Percentiles rank a stretch among this genome's conserved stretches.
Evolutionary conservation across 495 filamentous ascomycete species (phyloP).

Genomic region (Penicillium fimorum): DNA sequence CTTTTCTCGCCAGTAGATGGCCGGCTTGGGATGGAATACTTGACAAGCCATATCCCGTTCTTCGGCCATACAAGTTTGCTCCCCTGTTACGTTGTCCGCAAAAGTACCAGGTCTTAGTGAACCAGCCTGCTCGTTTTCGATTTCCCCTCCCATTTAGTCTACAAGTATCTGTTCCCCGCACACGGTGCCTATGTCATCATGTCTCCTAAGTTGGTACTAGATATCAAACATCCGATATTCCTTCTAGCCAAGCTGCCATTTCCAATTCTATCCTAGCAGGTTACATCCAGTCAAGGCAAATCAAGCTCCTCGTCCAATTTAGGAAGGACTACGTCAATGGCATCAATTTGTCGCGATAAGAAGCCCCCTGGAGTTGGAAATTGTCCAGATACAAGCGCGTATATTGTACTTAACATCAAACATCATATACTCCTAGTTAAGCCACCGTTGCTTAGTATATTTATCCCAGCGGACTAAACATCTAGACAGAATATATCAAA

Average conservation of each 20-base stretch:
- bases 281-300: neutral
- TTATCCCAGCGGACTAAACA: no score
- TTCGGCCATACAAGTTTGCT: neutral
- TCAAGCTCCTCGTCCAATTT: neutral
- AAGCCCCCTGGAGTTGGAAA: neutral
- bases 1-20: constrained; percentile 28
- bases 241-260: neutral
- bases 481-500: neutral
- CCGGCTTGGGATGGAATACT: neutral
- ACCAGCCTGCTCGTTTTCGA: neutral
- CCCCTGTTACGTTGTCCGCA: neutral
- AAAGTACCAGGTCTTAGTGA: neutral
- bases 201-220: constrained; percentile 7
- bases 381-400: neutral
- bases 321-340: neutral
- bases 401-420: no score
- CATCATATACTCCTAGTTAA: no score
- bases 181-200: neutral
- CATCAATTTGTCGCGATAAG: neutral
- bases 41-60: neutral
- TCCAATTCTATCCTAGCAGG: neutral
- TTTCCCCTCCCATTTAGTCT: neutral
- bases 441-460: no score
- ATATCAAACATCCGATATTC: neutral
- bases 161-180: neutral